Conservation (phyloP, 768 basidiomycete species). For the Mycena floridula region DNA sequence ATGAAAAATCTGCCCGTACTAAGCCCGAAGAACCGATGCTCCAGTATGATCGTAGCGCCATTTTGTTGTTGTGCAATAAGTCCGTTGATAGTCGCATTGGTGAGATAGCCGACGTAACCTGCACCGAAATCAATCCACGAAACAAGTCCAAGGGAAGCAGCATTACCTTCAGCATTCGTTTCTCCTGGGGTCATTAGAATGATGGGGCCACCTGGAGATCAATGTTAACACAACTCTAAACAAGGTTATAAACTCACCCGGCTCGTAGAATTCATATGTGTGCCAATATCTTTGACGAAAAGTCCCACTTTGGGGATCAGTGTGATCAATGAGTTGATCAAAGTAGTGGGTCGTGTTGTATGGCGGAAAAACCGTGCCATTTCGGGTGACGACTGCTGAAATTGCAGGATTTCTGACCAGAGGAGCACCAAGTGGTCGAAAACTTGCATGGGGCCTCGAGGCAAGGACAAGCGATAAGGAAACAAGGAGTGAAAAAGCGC, state of each 20-base stretch:
- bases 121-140: too few species aligned
- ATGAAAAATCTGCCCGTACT: too few species aligned
- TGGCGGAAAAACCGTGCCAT: slow-evolving; percentile 20
- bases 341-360: slow-evolving; percentile 22
- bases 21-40: too few species aligned
- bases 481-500: too few species aligned
- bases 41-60: too few species aligned
- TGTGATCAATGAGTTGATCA: slow-evolving; percentile 37
- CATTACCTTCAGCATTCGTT: slow-evolving; percentile 26
- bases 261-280: slow-evolving; percentile 37
- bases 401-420: neutral
- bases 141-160: too few species aligned
- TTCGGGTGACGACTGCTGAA: slow-evolving; percentile 1
- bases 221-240: neutral
- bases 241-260: slow-evolving; percentile 9
- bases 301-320: slow-evolving; percentile 37
- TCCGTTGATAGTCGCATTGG: too few species aligned
- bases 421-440: too few species aligned
- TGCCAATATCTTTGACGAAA: slow-evolving; percentile 48
- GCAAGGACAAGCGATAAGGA: too few species aligned
- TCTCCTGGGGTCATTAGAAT: slow-evolving; percentile 39
- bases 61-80: too few species aligned
- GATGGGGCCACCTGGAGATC: slow-evolving; percentile 27
- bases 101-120: too few species aligned
- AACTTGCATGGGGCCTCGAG: too few species aligned